Evolutionary conservation across 805 yeast species (phyloP).

Genomic region (Candida vartiovaarae): DNA sequence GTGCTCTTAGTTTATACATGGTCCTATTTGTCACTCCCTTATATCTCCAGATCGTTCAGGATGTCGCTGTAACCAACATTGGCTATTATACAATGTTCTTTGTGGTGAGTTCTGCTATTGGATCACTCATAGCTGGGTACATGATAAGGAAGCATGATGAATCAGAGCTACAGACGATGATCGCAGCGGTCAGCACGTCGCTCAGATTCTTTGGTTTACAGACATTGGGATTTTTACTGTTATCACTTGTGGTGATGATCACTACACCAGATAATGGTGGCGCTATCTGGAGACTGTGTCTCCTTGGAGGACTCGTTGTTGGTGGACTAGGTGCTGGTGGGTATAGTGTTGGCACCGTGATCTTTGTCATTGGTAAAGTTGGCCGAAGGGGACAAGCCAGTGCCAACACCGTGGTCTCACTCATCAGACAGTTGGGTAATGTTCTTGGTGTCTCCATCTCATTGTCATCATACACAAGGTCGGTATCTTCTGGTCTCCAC

Average conservation of each 20-base stretch:
- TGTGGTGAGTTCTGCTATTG: slow-evolving; percentile 32
- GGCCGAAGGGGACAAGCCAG: slow-evolving; percentile 36
- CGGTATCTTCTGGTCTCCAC: slow-evolving; percentile 23
- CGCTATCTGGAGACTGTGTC: slow-evolving; percentile 16
- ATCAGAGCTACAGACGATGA: slow-evolving; percentile 18
- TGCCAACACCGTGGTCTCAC: slow-evolving; percentile 38
- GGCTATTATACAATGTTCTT: slow-evolving; percentile 36
- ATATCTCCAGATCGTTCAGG: slow-evolving; percentile 38
- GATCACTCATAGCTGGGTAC: slow-evolving; percentile 33
- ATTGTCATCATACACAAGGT: slow-evolving; percentile 27
- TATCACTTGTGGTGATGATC: slow-evolving; percentile 4
- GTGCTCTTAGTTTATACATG: slow-evolving; percentile 30
- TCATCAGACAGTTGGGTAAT: slow-evolving; percentile 37
- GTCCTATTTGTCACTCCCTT: slow-evolving; percentile 32
- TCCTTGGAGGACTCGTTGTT: slow-evolving; percentile 24
- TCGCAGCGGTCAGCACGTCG: slow-evolving; percentile 15
- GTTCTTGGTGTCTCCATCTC: slow-evolving; percentile 37
- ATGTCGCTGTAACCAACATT: slow-evolving; percentile 29
- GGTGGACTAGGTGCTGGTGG: slow-evolving; percentile 36
- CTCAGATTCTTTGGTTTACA: slow-evolving; percentile 12
- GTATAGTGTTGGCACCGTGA: slow-evolving; percentile 31
- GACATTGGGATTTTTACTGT: slow-evolving; percentile 12
- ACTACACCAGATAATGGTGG: slow-evolving; percentile 11
- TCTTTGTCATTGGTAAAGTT: slow-evolving; percentile 35
- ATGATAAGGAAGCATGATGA: slow-evolving; percentile 21